Evolutionary conservation across 208 protist species (phyloP).

Genomic region (Crithidia fasciculata): DNA sequence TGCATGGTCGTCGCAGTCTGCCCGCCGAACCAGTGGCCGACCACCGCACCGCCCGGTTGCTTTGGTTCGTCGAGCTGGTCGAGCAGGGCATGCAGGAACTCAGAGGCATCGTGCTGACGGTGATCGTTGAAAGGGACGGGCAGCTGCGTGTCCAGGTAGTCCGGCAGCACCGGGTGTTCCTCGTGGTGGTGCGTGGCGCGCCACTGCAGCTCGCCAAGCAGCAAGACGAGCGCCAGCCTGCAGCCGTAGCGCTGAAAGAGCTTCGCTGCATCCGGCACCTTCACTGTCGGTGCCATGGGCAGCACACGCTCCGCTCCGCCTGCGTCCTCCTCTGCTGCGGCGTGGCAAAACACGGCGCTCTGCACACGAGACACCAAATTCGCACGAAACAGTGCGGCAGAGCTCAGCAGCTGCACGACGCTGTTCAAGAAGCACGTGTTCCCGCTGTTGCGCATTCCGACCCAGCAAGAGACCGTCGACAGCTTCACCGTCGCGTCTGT

Average conservation of each 20-base stretch:
- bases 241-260: slow-evolving; percentile 8
- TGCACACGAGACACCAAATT: slow-evolving; percentile 25
- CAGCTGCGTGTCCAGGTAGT: slow-evolving; percentile 38
- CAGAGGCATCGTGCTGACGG: slow-evolving; percentile 79
- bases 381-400: slow-evolving; percentile 41
- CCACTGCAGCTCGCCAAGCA: slow-evolving; percentile 65
- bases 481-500: neutral
- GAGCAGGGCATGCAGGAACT: slow-evolving; percentile 68
- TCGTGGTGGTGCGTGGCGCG: slow-evolving; percentile 29
- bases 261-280: neutral
- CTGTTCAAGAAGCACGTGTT: slow-evolving; percentile 81
- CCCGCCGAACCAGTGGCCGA: slow-evolving; percentile 65
- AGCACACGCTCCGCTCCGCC: too few relatives aligned
- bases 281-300: neutral
- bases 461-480: slow-evolving; percentile 30
- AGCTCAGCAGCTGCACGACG: slow-evolving; percentile 64
- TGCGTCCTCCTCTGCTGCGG: neutral
- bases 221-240: slow-evolving; percentile 37
- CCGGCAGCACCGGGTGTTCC: slow-evolving; percentile 28
- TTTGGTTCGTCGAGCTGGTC: slow-evolving; percentile 55
- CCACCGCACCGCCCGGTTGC: slow-evolving; percentile 32
- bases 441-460: slow-evolving; percentile 60
- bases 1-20: slow-evolving; percentile 43
- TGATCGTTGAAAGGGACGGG: slow-evolving; percentile 59
- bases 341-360: slow-evolving; percentile 8